A percentile compares a stretch with the other conserved stretches of the same genome.
Evolutionary conservation across 2,329 filamentous ascomycete species (phyloP).

Genomic region (Botrytis elliptica): DNA sequence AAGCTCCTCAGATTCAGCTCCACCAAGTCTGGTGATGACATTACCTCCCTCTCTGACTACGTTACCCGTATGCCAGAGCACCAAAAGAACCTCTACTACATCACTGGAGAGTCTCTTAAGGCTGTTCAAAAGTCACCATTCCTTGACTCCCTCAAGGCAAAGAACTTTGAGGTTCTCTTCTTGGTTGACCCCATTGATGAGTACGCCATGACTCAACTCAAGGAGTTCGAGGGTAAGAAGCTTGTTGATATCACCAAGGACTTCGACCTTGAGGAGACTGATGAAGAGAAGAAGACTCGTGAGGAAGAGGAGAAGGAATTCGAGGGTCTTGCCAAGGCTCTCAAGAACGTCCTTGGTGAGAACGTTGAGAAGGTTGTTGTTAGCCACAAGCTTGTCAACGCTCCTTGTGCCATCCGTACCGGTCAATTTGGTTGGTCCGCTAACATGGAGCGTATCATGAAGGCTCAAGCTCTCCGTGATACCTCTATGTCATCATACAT

Average conservation of each 20-base stretch:
- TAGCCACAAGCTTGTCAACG: constrained; percentile 91
- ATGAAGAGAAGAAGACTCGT: constrained; percentile 96
- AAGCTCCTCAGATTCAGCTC: constrained; percentile 99
- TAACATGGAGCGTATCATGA: constrained; percentile 99
- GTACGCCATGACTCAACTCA: constrained; percentile 49
- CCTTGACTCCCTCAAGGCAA: constrained; percentile 97
- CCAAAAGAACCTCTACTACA: constrained; percentile 99
- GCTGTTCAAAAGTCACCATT: constrained; percentile 97
- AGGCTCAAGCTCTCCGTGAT: constrained; percentile 99
- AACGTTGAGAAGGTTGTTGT: constrained; percentile 99
- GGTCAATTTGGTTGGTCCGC: constrained; percentile 99
- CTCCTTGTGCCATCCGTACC: constrained; percentile 97
- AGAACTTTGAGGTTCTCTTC: constrained; percentile 99
- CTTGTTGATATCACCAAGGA: constrained; percentile 99
- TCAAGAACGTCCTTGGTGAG: constrained; percentile 99
- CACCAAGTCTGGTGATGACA: constrained; percentile 96
- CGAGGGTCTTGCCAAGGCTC: constrained; percentile 88
- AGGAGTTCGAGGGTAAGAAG: constrained; percentile 99
- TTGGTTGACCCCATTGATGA: constrained; percentile 87
- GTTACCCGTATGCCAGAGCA: constrained; percentile 99
- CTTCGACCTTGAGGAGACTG: constrained; percentile 99
- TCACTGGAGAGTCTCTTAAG: constrained; percentile 99
- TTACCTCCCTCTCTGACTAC: constrained; percentile 94
- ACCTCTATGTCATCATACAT: constrained; percentile 99
- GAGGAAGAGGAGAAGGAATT: constrained; percentile 98